Evolutionary conservation across 148 eudicot genomes (phyloP).

Genomic region (Suaeda aralocaspica): DNA sequence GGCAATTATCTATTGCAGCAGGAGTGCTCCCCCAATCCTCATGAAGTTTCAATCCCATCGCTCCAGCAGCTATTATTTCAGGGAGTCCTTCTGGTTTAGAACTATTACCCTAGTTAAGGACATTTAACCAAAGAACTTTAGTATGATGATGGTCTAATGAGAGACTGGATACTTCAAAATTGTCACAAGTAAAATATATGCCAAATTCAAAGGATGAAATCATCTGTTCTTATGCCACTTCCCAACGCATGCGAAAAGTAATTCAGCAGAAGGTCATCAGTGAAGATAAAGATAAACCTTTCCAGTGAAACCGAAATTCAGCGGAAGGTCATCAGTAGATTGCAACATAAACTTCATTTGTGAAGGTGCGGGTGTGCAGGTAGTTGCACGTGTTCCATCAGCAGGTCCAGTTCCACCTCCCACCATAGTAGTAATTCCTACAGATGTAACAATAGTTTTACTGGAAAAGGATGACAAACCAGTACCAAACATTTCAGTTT

Average conservation of each 20-base stretch:
- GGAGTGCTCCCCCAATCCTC: slow-evolving; percentile 99
- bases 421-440: slow-evolving; percentile 89
- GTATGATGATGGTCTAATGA: not conserved
- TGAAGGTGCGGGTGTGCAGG: slow-evolving; percentile 80
- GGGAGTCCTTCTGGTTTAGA: slow-evolving; percentile 83
- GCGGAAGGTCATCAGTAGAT: slow-evolving; percentile 83
- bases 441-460: slow-evolving; percentile 17
- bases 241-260: not conserved
- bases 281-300: slow-evolving; percentile 40
- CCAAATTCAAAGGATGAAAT: not conserved
- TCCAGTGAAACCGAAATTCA: slow-evolving; percentile 96
- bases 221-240: not conserved
- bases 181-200: not conserved
- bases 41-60: slow-evolving; percentile 96
- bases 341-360: slow-evolving; percentile 90
- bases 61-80: slow-evolving; percentile 88
- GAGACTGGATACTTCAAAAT: not conserved
- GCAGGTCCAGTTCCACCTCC: slow-evolving; percentile 99
- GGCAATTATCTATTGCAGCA: slow-evolving; percentile 86
- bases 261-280: not conserved
- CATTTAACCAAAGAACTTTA: slow-evolving; percentile 9
- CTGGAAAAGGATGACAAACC: slow-evolving; percentile 3
- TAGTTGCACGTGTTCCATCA: slow-evolving; percentile 92
- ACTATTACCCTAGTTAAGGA: slow-evolving; percentile 61
- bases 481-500: not conserved